Evolutionary conservation across 805 yeast genomes (phyloP), one percentile per base, ranked within the genome.

Genomic region (Clavispora fructus): DNA sequence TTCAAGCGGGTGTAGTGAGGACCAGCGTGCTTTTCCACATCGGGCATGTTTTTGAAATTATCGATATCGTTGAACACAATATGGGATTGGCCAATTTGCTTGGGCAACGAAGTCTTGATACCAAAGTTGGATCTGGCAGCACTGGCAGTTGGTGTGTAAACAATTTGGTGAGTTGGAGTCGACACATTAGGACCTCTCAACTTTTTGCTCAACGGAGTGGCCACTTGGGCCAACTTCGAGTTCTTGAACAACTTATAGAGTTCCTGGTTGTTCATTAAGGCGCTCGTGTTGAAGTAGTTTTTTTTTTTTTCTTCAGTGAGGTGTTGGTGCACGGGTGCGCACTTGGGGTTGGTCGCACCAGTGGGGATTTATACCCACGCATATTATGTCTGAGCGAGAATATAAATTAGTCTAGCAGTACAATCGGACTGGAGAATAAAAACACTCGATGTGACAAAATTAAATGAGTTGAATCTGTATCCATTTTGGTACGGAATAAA

Each of bases 71-170:
- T 82, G 53, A 74, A 73, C 8, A 82, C 80, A 39, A 87, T 71
- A 60, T 79, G 80, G 35, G 83, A 75, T 14, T 79, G 69, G 35
- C 80, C 80, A 40, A 78, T 62, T 54, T 78, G 81, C 33, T 71
- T 69, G 3, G 96, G 96, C 40, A 87, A 67, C 17, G 85, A 71
- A 39, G 82, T 70, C 60, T 87, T 87, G 49, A 87, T 65, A 57
- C 96, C 96, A 74, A 78, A 87, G 63, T 86, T 87, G 50, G 85
- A 82, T 65, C 87, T 73, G 12, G 73, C 61, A 39, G 83, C 76
- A 41, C 85, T 75, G 7, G 85, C 73, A 41, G 82, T 78, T 43
- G 86, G 81, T 0, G 94, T 82, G 62, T 78, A 83, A 35, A 87
- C 74, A 37, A 85, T 73, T 62, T 87, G 95, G 58, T 83, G 90